A percentile compares a stretch with the other conserved stretches of the same genome.
Conservation (phyloP, 306 rosid genomes). For the Malus domestica region ASM211411v1 NC_041797.1:19326001-19326500, state of each 20-base stretch:
- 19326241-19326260: not conserved
- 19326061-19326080: conserved; percentile 47
- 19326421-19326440: conserved; percentile 99
- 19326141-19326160: conserved; percentile 95
- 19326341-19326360: conserved; percentile 79
- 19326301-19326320: conserved; percentile 64
- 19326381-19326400: conserved; percentile 89
- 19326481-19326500: conserved; percentile 96
- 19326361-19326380: conserved; percentile 94
- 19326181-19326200: conserved; percentile 74
- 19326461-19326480: conserved; percentile 95
- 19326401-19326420: conserved; percentile 97
- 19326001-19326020: conserved; percentile 14
- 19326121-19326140: conserved; percentile 77
- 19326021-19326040: not conserved
- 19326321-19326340: conserved; percentile 77
- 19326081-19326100: conserved; percentile 66
- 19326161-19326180: conserved; percentile 97
- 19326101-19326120: conserved; percentile 88
- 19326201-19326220: conserved; percentile 55
- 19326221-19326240: conserved; percentile 5
- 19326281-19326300: not conserved
- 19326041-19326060: not conserved
- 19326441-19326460: conserved; percentile 99
- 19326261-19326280: not conserved